phyloP scores from a whole-genome alignment of 139 green algal genomes.

The Mesotaenium endlicherianum region DNA sequence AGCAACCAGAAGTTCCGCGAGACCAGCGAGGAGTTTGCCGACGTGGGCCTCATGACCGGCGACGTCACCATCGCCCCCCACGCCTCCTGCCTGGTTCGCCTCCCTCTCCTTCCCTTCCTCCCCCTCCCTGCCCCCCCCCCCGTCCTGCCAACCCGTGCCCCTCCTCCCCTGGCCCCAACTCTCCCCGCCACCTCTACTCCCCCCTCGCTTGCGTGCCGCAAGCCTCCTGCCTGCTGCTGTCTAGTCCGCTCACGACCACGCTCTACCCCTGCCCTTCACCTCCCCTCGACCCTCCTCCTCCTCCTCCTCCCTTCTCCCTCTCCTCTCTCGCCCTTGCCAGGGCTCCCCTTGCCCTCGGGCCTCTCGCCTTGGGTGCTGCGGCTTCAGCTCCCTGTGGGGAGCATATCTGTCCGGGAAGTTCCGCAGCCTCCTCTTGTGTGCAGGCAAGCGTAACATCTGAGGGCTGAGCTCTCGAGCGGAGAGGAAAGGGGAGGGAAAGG shows the following conservation, averaged over 20 bases:
- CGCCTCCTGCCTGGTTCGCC: constrained; percentile 72
- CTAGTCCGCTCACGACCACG: background rate
- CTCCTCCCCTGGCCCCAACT: background rate
- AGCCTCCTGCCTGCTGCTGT: background rate
- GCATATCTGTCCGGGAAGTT: too few relatives aligned
- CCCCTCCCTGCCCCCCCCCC: background rate
- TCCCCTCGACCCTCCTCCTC: too few relatives aligned
- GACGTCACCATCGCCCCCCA: constrained; percentile 90
- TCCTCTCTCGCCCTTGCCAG: too few relatives aligned
- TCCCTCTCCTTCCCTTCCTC: background rate
- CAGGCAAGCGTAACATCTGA: too few relatives aligned
- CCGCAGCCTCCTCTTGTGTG: too few relatives aligned
- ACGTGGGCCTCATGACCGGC: constrained; percentile 86
- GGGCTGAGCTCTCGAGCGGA: too few relatives aligned
- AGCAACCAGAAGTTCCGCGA: constrained; percentile 88
- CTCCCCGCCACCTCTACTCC: background rate
- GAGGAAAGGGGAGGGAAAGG: too few relatives aligned
- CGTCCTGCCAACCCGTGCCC: background rate
- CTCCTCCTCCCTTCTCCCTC: background rate
- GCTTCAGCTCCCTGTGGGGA: too few relatives aligned
- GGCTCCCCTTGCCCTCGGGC: too few relatives aligned
- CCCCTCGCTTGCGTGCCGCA: background rate
- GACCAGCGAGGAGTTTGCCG: constrained; percentile 80
- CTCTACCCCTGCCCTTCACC: background rate
- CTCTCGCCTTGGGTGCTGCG: too few relatives aligned